These are phyloP conservation scores for Cordia subcordata DNA, from an alignment of 257 asterid genomes.

Conservation along the genomic window DNA sequence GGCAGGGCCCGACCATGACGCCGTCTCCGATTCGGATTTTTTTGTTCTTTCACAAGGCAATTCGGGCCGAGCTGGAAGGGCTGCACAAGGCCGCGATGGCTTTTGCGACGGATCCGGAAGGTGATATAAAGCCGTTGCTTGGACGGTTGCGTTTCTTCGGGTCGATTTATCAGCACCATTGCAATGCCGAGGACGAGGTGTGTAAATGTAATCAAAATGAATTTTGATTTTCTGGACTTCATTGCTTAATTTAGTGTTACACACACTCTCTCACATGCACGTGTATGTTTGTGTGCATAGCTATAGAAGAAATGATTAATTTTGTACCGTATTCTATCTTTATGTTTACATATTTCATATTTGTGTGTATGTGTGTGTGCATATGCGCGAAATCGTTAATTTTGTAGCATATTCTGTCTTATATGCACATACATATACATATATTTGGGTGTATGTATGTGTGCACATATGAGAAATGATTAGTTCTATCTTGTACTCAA, in stretches of 20 bases:
- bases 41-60: constrained; percentile 74
- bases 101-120: constrained; percentile 47
- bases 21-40: constrained; percentile 79
- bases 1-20: constrained; percentile 15
- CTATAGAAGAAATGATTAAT: neutral
- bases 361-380: too few relatives aligned
- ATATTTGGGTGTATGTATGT: constrained; percentile 1
- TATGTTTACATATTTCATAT: too few relatives aligned
- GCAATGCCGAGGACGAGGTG: constrained; percentile 96
- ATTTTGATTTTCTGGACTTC: neutral
- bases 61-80: constrained; percentile 68
- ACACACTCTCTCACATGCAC: too few relatives aligned
- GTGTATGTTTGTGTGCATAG: neutral
- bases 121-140: constrained; percentile 60
- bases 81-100: constrained; percentile 66
- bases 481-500: neutral
- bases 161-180: constrained; percentile 82
- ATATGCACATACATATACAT: too few relatives aligned
- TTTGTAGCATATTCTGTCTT: too few relatives aligned
- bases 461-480: constrained; percentile 1
- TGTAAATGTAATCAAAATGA: neutral
- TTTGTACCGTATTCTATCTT: neutral
- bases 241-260: constrained; percentile 4
- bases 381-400: too few relatives aligned
- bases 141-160: constrained; percentile 61